Conservation (phyloP, 306 rosid species). For the Potentilla sterilis region DNA sequence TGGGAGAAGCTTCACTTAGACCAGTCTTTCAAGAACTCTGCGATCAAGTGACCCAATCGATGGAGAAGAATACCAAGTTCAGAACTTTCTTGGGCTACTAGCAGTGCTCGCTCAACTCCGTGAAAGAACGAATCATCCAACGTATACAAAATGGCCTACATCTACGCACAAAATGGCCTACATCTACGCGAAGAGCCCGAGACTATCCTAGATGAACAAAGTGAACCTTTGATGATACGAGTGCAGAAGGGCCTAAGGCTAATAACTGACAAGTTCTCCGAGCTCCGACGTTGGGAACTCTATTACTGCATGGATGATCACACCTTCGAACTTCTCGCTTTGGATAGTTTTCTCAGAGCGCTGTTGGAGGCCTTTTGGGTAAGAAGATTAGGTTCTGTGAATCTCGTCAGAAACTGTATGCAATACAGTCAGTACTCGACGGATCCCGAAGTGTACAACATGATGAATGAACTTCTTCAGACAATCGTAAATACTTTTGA, state of each 20-base stretch:
- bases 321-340: not conserved
- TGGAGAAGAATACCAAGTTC: not conserved
- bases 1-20: not conserved
- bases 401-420: not conserved
- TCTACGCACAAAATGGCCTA: not conserved
- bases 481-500: not conserved
- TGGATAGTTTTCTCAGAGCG: not conserved
- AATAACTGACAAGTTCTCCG: not conserved
- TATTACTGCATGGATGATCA: not conserved
- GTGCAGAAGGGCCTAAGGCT: not conserved
- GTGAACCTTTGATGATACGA: not conserved
- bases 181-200: not conserved
- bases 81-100: not conserved
- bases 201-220: not conserved
- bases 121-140: not conserved
- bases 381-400: not conserved
- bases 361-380: not conserved
- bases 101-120: not conserved
- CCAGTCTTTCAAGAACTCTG: not conserved
- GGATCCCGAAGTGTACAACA: not conserved
- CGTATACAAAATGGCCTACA: not conserved
- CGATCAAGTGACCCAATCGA: not conserved
- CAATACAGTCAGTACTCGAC: not conserved
- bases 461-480: not conserved
- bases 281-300: not conserved